phyloP scores from a whole-genome alignment of 495 filamentous ascomycete genomes.

The Annulohypoxylon maeteangense region DNA sequence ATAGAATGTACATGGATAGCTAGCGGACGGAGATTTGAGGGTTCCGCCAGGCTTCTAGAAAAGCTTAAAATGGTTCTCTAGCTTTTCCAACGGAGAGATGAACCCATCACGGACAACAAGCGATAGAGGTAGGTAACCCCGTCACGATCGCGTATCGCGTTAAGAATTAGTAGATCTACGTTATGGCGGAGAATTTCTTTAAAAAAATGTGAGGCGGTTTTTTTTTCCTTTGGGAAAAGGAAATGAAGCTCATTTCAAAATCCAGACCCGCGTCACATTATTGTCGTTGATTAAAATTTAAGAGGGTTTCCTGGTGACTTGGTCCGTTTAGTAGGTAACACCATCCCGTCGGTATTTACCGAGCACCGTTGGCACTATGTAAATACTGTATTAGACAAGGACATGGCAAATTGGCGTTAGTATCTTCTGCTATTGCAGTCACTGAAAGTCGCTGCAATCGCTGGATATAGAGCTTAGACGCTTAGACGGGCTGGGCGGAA shows the following conservation, averaged over 20 bases:
- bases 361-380: conserved; percentile 2
- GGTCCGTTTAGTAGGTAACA: conserved; percentile 7
- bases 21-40: conserved; percentile 34
- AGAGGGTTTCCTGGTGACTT: conserved; percentile 9
- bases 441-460: too few species aligned
- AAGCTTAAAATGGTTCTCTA: conserved; percentile 33
- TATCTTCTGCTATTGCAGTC: neutral
- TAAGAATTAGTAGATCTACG: neutral
- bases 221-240: conserved; percentile 12
- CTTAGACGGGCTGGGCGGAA: neutral
- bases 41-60: conserved; percentile 44
- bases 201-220: neutral
- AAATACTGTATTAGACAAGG: conserved; percentile 3
- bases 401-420: neutral
- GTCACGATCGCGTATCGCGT: conserved; percentile 11
- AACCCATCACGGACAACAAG: neutral
- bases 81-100: neutral
- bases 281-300: conserved; percentile 32
- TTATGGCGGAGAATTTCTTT: neutral
- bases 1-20: conserved; percentile 1
- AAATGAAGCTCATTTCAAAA: conserved; percentile 44
- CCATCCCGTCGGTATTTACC: conserved; percentile 7
- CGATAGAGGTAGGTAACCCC: neutral
- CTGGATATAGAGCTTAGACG: too few species aligned
- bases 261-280: conserved; percentile 37